Evolutionary conservation across 2,329 filamentous ascomycete species (phyloP), one percentile per base, ranked within the genome.

Genomic region (Neonectria ditissima): DNA sequence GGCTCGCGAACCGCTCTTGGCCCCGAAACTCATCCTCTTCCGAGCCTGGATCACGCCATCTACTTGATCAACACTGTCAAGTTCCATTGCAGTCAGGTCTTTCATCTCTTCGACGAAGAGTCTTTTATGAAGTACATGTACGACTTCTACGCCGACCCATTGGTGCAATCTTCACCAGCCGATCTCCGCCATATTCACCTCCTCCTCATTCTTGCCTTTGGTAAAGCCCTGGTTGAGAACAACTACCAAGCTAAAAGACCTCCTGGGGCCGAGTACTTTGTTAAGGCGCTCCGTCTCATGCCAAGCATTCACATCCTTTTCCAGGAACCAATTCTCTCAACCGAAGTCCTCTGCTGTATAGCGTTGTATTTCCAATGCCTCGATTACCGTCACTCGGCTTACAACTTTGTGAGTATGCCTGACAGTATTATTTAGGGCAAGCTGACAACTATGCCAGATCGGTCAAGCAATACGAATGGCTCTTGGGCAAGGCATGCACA

Each of bases 21-120:
- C 0, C 66, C 65, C 1, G 71, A 74, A 16, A 53, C 70, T 0
- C 59, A 73, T 13, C 53, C 69, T 0, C 64, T 87, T 16, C 85
- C 85, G 0, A 84, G 81, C 1, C 76, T 83, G 0, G 84, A 87
- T 67, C 87, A 84, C 62, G 76, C 87, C 5, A 82, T 86, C 2
- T 73, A 83, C 58, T 72, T 87, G 4, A 83, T 87, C 74, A 86
- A 86, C 63, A 81, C 83, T 0, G 84, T 87, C 61, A 86, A 87
- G 58, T 87, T 87, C 45, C 83, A 86, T 62, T 85, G 84, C 58
- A 81, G 82, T 3, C 84, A 86, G 30, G 70, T 87, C 3, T 85
- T 86, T 24, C 84, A 86, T 52, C 74, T 87, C 2, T 86, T 87
- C 45, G 84, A 88, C 24, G 85, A 87, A 52, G 77, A 80, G 11